These are phyloP conservation scores for Beauveria scarabaeidicola DNA, from an alignment of 2,329 filamentous ascomycete species.

Conservation along the genomic window DNA sequence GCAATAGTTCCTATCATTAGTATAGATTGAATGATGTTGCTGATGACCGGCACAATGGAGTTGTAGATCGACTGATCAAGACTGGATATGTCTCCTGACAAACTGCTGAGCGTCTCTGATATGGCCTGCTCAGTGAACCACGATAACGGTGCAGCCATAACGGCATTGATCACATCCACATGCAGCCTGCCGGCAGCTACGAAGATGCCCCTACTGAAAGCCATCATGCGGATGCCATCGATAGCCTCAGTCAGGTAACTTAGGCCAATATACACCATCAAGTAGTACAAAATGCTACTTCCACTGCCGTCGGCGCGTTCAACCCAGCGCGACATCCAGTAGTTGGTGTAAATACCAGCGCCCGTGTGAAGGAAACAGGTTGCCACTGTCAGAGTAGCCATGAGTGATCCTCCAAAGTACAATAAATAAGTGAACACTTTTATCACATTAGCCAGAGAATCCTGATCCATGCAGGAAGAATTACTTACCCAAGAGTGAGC, in stretches of 20 bases:
- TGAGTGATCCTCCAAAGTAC: conserved; percentile 38
- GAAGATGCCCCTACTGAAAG: conserved; percentile 49
- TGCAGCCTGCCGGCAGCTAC: conserved; percentile 44
- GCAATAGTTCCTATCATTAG: conserved; percentile 33
- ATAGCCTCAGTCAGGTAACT: conserved; percentile 14
- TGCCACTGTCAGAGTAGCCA: conserved; percentile 30
- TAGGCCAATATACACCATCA: conserved; percentile 30
- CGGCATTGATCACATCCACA: conserved; percentile 39
- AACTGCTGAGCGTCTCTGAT: conserved; percentile 44
- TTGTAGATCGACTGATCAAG: conserved; percentile 30
- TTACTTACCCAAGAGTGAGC: not conserved
- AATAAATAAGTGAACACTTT: conserved; percentile 42
- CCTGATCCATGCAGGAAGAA: not conserved
- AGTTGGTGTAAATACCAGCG: conserved; percentile 31
- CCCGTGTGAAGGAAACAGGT: conserved; percentile 33
- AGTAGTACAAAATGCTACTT: conserved; percentile 33
- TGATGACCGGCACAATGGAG: conserved; percentile 1
- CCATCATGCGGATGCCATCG: conserved; percentile 22
- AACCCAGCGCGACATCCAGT: conserved; percentile 47
- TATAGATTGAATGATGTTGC: not conserved
- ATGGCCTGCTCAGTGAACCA: conserved; percentile 49
- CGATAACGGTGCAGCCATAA: conserved; percentile 44
- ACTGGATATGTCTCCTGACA: conserved; percentile 47
- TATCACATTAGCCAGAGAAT: conserved; percentile 20
- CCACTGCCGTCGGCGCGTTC: conserved; percentile 36